Conservation (phyloP, 225 moss, liverwort and hornwort species). For the Pseudoscleropodium purum region DNA sequence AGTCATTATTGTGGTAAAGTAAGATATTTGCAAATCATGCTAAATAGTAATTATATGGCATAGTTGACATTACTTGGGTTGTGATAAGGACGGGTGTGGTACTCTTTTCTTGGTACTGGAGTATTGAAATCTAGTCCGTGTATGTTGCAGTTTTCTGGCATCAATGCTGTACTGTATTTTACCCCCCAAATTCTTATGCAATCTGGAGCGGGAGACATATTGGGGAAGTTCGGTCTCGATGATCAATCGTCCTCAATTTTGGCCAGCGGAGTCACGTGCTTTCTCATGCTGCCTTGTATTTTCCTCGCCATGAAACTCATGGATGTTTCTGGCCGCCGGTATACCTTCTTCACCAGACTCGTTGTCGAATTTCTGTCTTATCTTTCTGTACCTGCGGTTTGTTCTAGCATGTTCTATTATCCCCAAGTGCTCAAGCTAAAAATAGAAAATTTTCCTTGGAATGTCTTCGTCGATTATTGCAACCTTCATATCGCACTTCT, state of each 20-base stretch:
- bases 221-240: slow-evolving; percentile 58
- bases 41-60: not conserved
- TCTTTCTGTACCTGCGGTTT: not conserved
- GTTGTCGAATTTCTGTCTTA: not conserved
- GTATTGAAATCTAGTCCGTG: not conserved
- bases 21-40: not conserved
- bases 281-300: slow-evolving; percentile 94
- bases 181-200: slow-evolving; percentile 95
- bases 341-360: not conserved
- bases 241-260: slow-evolving; percentile 77
- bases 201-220: slow-evolving; percentile 80
- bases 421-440: not conserved
- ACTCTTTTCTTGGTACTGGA: not conserved
- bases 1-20: not conserved
- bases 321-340: slow-evolving; percentile 96
- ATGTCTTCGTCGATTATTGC: not conserved
- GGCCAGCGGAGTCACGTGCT: slow-evolving; percentile 81
- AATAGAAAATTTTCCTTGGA: not conserved
- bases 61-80: not conserved
- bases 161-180: slow-evolving; percentile 91
- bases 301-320: slow-evolving; percentile 97
- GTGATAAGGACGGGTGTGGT: not conserved
- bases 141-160: slow-evolving; percentile 72
- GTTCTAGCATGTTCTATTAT: not conserved
- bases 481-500: not conserved